These are phyloP conservation scores for Chamaecrista fasciculata DNA, from an alignment of 306 rosid species.

Conservation along the genomic window DNA sequence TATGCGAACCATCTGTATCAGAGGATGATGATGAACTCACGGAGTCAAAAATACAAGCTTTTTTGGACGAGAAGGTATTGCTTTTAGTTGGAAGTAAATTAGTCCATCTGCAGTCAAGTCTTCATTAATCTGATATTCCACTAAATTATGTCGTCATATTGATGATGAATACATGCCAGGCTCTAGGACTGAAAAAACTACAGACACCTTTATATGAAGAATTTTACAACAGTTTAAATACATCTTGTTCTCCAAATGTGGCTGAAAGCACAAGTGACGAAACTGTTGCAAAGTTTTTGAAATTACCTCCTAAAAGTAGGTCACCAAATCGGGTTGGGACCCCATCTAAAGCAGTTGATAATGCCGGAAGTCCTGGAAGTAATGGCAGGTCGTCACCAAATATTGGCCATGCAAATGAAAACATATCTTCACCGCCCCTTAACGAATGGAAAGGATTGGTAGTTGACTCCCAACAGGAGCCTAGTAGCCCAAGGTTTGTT, in stretches of 20 bases:
- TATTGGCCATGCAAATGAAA: constrained; percentile 49
- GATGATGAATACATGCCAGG: constrained; percentile 48
- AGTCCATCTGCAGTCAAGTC: background rate
- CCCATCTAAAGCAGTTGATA: constrained; percentile 62
- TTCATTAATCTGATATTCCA: constrained; percentile 13
- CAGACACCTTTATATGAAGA: constrained; percentile 95
- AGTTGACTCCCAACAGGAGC: constrained; percentile 73
- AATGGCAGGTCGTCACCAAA: constrained; percentile 60
- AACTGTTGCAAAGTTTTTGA: constrained; percentile 62
- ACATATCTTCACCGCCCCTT: constrained; percentile 57
- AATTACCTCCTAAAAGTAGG: constrained; percentile 95
- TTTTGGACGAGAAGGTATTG: constrained; percentile 93
- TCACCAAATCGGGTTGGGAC: constrained; percentile 67
- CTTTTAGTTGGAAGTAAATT: constrained; percentile 22
- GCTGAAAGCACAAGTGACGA: constrained; percentile 60
- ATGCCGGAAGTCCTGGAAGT: constrained; percentile 80
- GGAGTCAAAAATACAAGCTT: constrained; percentile 84
- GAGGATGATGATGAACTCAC: constrained; percentile 96
- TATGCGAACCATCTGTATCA: constrained; percentile 62
- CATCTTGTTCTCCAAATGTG: constrained; percentile 62
- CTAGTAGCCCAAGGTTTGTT: constrained; percentile 78
- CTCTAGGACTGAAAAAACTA: constrained; percentile 89
- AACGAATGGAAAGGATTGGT: constrained; percentile 54
- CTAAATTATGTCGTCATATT: constrained; percentile 26
- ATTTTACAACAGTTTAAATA: constrained; percentile 81